Evolutionary conservation across 306 rosid genomes (phyloP).

Genomic region (Abrus precatorius): DNA sequence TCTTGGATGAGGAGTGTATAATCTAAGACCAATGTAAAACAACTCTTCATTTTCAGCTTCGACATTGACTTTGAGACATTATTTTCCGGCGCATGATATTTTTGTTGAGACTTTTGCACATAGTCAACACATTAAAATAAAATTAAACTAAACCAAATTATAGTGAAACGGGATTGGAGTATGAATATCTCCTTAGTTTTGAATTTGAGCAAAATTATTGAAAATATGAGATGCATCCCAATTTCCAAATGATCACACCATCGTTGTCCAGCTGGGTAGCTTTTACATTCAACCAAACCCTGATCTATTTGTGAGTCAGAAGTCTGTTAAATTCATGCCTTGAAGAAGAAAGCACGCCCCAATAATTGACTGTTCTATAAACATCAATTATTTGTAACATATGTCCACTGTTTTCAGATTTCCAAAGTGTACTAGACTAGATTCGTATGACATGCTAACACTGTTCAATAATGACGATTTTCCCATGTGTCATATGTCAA

Average conservation of each 20-base stretch:
- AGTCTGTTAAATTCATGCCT: not conserved
- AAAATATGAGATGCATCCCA: not conserved
- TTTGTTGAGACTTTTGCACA: not conserved
- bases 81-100: not conserved
- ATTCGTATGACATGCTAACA: too few relatives aligned
- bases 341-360: slow-evolving; percentile 1
- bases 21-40: too few relatives aligned
- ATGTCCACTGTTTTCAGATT: not conserved
- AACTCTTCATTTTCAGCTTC: not conserved
- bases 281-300: not conserved
- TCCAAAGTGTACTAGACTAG: not conserved
- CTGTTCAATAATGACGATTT: not conserved
- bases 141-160: not conserved
- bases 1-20: too few relatives aligned
- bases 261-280: not conserved
- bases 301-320: not conserved
- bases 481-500: not conserved
- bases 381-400: not conserved
- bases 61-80: not conserved
- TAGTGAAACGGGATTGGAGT: not conserved
- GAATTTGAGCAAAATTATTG: not conserved
- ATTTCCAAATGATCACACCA: not conserved
- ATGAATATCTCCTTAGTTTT: too few relatives aligned
- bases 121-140: not conserved
- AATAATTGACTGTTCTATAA: not conserved